Conservation (phyloP, 306 rosid species). For the Medicago ruthenica region DNA sequence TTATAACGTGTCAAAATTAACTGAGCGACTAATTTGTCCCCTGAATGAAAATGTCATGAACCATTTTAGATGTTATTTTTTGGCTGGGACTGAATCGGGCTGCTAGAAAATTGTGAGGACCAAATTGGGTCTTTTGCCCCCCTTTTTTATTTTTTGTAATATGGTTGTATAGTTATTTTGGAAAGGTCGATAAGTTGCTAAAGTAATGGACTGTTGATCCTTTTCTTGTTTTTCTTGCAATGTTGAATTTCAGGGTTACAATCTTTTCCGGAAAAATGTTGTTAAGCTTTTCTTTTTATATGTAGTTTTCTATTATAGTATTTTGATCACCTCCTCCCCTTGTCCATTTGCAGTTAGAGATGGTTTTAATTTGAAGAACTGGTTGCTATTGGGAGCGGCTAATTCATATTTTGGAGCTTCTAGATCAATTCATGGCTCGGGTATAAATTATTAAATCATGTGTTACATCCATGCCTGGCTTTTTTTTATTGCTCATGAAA, state of each 20-base stretch:
- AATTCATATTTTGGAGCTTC: slow-evolving; percentile 51
- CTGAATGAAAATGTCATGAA: too few relatives aligned
- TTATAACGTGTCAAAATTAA: too few relatives aligned
- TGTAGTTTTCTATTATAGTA: not conserved
- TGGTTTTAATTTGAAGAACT: slow-evolving; percentile 52
- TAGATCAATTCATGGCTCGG: slow-evolving; percentile 81
- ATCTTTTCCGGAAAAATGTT: not conserved
- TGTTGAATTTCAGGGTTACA: slow-evolving; percentile 2
- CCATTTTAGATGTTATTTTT: too few relatives aligned
- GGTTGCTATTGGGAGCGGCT: slow-evolving; percentile 57
- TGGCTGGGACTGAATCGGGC: too few relatives aligned
- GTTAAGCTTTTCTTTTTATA: not conserved
- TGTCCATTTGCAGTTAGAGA: slow-evolving; percentile 40
- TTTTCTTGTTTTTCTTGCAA: slow-evolving; percentile 14
- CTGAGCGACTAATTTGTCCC: too few relatives aligned
- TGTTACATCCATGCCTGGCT: not conserved
- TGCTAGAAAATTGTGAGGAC: too few relatives aligned
- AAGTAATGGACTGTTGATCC: not conserved
- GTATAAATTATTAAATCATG: slow-evolving; percentile 49
- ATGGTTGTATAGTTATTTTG: too few relatives aligned
- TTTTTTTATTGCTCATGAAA: slow-evolving; percentile 19
- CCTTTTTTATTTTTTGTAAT: too few relatives aligned
- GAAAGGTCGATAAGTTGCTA: too few relatives aligned
- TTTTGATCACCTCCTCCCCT: slow-evolving; percentile 9
- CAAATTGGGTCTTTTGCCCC: too few relatives aligned